Evolutionary conservation across 345 rosid genomes (phyloP).

Genomic region (Eucalyptus fibrosa): DNA sequence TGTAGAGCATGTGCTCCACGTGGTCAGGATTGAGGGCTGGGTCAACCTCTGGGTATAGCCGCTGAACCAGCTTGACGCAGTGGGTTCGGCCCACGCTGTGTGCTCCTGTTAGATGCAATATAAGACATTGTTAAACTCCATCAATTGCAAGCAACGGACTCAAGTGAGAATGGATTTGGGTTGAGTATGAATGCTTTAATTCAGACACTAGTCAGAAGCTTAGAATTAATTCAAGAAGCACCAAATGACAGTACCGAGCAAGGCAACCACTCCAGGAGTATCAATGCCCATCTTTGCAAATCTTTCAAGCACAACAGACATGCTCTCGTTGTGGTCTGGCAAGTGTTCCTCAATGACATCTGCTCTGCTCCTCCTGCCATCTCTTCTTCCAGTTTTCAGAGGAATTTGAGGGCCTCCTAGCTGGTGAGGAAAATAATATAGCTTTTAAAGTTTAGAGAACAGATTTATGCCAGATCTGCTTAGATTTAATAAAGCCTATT

Average conservation of each 20-base stretch:
- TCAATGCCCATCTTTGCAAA: slow-evolving; percentile 71
- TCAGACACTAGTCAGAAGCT: not conserved
- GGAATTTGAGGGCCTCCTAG: slow-evolving; percentile 93
- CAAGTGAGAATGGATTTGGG: not conserved
- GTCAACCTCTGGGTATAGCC: slow-evolving; percentile 84
- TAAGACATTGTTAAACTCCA: not conserved
- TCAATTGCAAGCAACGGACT: not conserved
- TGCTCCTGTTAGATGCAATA: slow-evolving; percentile 26
- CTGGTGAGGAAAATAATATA: slow-evolving; percentile 8
- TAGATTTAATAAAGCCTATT: not conserved
- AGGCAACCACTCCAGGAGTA: slow-evolving; percentile 74
- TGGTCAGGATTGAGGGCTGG: slow-evolving; percentile 82
- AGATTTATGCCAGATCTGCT: not conserved
- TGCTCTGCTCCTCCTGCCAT: slow-evolving; percentile 81
- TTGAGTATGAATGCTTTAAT: not conserved
- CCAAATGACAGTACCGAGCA: slow-evolving; percentile 20
- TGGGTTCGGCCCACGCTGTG: slow-evolving; percentile 98
- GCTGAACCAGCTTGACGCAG: slow-evolving; percentile 85
- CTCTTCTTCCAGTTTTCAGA: slow-evolving; percentile 88
- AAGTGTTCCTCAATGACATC: slow-evolving; percentile 66
- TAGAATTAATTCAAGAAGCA: not conserved
- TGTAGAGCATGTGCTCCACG: slow-evolving; percentile 80
- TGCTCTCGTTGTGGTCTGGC: slow-evolving; percentile 92
- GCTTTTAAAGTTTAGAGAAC: not conserved
- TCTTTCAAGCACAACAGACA: slow-evolving; percentile 74